These are phyloP conservation scores for Heterobasidion annosum DNA, from an alignment of 1,284 basidiomycete genomes.

Conservation along the genomic window DNA sequence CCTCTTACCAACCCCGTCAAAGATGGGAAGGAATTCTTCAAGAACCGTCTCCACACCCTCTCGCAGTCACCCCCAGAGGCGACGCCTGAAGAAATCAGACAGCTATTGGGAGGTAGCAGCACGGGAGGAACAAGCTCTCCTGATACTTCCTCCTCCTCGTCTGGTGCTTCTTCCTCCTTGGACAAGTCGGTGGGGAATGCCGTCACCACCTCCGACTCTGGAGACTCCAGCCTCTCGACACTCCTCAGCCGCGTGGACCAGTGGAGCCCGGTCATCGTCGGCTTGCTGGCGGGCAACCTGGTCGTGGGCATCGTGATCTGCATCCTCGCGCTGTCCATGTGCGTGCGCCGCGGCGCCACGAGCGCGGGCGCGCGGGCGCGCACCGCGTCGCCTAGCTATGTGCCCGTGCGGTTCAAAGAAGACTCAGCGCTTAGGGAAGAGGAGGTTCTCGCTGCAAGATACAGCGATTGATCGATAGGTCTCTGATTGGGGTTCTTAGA, in stretches of 20 bases:
- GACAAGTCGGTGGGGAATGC: neutral
- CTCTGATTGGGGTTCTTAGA: no score
- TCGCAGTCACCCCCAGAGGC: neutral
- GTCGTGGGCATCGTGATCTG: constrained; percentile 1
- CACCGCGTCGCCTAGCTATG: neutral
- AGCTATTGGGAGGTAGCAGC: neutral
- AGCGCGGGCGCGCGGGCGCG: neutral
- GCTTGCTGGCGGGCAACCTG: constrained; percentile 1
- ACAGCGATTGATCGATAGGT: neutral
- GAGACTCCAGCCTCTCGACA: neutral
- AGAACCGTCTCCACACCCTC: neutral
- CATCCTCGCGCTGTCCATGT: neutral
- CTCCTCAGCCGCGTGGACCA: neutral
- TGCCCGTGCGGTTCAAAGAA: neutral
- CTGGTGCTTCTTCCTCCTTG: neutral
- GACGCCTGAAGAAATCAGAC: neutral
- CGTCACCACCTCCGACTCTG: neutral
- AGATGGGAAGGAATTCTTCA: neutral
- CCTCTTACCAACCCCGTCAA: neutral
- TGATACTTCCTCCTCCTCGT: neutral
- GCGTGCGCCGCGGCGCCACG: neutral
- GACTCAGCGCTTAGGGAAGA: neutral
- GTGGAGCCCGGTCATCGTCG: neutral
- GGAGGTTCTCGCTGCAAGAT: neutral
- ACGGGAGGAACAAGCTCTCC: neutral